Evolutionary conservation across 169 alveolate genomes (phyloP).

Genomic region (Cyclospora cayetanensis): DNA sequence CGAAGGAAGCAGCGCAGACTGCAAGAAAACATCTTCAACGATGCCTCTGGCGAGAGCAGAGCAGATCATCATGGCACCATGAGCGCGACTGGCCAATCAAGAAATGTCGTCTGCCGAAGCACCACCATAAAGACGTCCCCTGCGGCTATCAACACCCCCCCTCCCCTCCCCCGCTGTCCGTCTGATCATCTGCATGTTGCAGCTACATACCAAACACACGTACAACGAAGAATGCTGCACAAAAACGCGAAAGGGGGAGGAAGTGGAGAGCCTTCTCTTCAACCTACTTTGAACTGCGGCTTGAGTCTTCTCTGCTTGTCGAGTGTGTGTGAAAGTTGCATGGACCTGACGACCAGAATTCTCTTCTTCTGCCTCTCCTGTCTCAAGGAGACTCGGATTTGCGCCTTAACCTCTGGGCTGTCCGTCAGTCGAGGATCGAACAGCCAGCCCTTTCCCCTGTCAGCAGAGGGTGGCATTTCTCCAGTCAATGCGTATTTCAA

Average conservation of each 20-base stretch:
- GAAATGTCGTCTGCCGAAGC: too few species aligned
- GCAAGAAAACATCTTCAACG: too few species aligned
- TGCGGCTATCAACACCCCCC: too few species aligned
- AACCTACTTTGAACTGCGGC: constrained; percentile 50
- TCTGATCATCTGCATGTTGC: background rate
- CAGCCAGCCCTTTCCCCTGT: constrained; percentile 94
- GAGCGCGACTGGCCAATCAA: too few species aligned
- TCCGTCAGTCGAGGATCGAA: constrained; percentile 92
- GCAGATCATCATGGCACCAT: too few species aligned
- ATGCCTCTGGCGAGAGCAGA: too few species aligned
- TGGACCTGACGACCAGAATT: constrained; percentile 87
- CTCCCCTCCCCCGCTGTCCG: too few species aligned
- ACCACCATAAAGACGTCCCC: background rate
- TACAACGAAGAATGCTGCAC: background rate
- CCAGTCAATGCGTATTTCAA: constrained; percentile 92
- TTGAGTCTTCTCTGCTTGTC: constrained; percentile 67
- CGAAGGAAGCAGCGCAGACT: too few species aligned
- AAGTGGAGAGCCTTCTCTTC: background rate
- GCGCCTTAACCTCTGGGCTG: constrained; percentile 90
- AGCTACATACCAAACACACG: background rate
- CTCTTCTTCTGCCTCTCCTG: background rate
- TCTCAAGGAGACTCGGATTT: constrained; percentile 83
- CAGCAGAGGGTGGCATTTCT: constrained; percentile 96
- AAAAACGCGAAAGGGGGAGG: background rate
- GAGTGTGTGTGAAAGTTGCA: constrained; percentile 81